A percentile compares a stretch with the other conserved stretches of the same genome.
phyloP scores from a whole-genome alignment of 2,329 filamentous ascomycete genomes.

The Talaromyces amestolkiae region DNA sequence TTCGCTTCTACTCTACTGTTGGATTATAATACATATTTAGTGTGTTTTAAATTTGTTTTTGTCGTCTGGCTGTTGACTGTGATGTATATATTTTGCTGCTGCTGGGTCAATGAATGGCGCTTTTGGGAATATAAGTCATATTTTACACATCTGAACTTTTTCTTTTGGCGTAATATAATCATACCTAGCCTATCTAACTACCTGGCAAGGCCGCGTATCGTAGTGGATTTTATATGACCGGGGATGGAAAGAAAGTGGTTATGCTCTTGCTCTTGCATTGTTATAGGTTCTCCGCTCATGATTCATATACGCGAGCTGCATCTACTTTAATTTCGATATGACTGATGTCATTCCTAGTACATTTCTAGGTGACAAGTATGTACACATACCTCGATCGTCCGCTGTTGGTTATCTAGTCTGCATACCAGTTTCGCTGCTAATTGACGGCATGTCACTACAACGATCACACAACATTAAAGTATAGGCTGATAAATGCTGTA shows the following conservation, averaged over 20 bases:
- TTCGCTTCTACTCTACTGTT: neutral
- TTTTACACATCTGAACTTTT: neutral
- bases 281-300: neutral
- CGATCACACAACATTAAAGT: neutral
- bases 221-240: neutral
- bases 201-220: neutral
- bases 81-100: neutral
- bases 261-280: neutral
- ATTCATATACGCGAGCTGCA: neutral
- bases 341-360: neutral
- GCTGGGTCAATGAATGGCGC: constrained; percentile 4
- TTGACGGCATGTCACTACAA: neutral
- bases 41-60: neutral
- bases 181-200: neutral
- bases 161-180: neutral
- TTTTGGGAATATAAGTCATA: neutral
- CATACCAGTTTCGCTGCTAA: neutral
- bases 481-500: neutral
- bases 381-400: neutral
- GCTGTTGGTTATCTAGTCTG: neutral
- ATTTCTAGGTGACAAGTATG: neutral
- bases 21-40: neutral
- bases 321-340: neutral
- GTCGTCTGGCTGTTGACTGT: neutral
- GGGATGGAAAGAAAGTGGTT: neutral